Percentiles rank a stretch among this genome's conserved stretches.
These are phyloP conservation scores for Cystobasidium slooffiae DNA, from an alignment of 1,284 basidiomycete genomes.

Conservation along the genomic window DNA sequence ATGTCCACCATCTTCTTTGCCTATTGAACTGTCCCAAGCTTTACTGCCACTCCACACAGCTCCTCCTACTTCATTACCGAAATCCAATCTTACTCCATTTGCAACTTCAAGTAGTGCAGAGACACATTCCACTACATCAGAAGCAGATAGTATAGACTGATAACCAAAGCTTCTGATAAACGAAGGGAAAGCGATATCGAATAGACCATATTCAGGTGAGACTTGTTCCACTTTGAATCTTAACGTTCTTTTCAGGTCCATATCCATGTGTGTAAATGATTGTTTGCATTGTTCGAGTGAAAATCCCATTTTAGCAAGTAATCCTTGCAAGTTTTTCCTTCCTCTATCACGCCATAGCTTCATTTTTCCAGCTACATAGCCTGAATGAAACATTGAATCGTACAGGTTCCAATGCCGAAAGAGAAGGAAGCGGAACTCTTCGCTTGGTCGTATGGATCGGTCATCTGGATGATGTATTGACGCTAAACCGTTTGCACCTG, in stretches of 20 bases:
- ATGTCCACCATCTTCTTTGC: constrained; percentile 51
- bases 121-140: constrained; percentile 90
- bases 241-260: constrained; percentile 84
- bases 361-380: constrained; percentile 91
- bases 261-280: constrained; percentile 92
- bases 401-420: constrained; percentile 98
- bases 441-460: constrained; percentile 73
- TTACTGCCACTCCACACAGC: constrained; percentile 72
- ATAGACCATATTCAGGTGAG: constrained; percentile 94
- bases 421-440: constrained; percentile 90
- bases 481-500: background rate
- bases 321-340: constrained; percentile 80
- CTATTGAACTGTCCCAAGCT: constrained; percentile 44
- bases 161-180: constrained; percentile 92
- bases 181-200: constrained; percentile 89
- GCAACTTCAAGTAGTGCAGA: constrained; percentile 88
- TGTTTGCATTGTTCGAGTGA: constrained; percentile 93
- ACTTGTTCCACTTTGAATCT: constrained; percentile 82
- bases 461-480: constrained; percentile 65
- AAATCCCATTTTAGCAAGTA: constrained; percentile 99
- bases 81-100: constrained; percentile 82
- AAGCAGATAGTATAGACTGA: constrained; percentile 80
- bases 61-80: constrained; percentile 74
- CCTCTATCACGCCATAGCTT: constrained; percentile 97
- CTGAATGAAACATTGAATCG: constrained; percentile 96